phyloP scores from a whole-genome alignment of 2,329 filamentous ascomycete genomes.

The Trichothecium sympodiale region DNA sequence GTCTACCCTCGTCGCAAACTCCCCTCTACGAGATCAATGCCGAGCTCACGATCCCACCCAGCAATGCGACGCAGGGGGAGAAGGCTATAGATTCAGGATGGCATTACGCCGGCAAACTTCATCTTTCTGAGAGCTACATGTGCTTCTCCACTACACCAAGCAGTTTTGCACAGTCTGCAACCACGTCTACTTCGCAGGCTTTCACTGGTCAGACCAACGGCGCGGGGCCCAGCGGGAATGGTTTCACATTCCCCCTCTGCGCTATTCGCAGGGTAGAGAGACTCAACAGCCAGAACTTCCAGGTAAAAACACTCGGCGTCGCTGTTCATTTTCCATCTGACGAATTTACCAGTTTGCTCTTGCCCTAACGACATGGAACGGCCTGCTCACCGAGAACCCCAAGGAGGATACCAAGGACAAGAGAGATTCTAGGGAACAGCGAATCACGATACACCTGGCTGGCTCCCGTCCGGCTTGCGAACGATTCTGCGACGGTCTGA shows the following conservation, averaged over 20 bases:
- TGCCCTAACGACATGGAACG: slow-evolving; percentile 91
- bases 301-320: slow-evolving; percentile 27
- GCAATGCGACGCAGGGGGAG: slow-evolving; percentile 59
- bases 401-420: slow-evolving; percentile 28
- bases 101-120: slow-evolving; percentile 84
- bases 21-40: slow-evolving; percentile 94
- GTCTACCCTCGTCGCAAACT: slow-evolving; percentile 82
- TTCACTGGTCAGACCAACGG: slow-evolving; percentile 93
- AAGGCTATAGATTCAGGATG: slow-evolving; percentile 64
- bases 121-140: slow-evolving; percentile 87
- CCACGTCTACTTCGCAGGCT: slow-evolving; percentile 64
- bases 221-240: slow-evolving; percentile 85
- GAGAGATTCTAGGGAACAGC: slow-evolving; percentile 52
- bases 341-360: slow-evolving; percentile 60
- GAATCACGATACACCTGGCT: slow-evolving; percentile 83
- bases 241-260: slow-evolving; percentile 88
- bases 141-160: slow-evolving; percentile 93
- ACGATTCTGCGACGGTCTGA: slow-evolving; percentile 90
- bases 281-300: slow-evolving; percentile 82
- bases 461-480: slow-evolving; percentile 85
- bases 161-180: slow-evolving; percentile 74
- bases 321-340: slow-evolving; percentile 3
- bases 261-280: slow-evolving; percentile 86
- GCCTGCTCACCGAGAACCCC: slow-evolving; percentile 44
- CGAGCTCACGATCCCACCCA: slow-evolving; percentile 77